phyloP scores from a whole-genome alignment of 2,329 filamentous ascomycete genomes.

The Venturia asperata region DNA sequence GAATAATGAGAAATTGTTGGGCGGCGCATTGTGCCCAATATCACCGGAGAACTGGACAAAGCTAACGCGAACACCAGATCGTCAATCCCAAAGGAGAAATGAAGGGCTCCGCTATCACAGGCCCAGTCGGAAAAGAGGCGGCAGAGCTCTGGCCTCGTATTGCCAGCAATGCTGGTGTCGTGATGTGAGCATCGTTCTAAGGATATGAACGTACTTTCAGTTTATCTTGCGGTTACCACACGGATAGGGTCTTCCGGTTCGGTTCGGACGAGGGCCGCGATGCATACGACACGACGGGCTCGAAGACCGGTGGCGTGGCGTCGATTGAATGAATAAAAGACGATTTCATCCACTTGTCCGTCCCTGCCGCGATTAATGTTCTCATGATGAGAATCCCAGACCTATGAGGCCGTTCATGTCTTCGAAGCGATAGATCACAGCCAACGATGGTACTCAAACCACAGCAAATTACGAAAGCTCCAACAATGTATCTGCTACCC shows the following conservation, averaged over 20 bases:
- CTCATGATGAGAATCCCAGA: not conserved
- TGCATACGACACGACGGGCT: not conserved
- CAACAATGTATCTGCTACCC: too few relatives aligned
- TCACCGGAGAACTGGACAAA: slow-evolving; percentile 21
- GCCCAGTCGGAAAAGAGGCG: slow-evolving; percentile 98
- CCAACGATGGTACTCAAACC: not conserved
- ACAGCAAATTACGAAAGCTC: too few relatives aligned
- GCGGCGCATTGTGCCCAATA: slow-evolving; percentile 17
- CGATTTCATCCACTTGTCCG: not conserved
- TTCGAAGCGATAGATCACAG: not conserved
- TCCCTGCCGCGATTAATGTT: not conserved
- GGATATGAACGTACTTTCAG: slow-evolving; percentile 4
- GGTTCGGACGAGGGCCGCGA: slow-evolving; percentile 4
- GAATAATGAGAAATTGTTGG: slow-evolving; percentile 10
- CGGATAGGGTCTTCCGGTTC: slow-evolving; percentile 5
- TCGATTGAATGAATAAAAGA: slow-evolving; percentile 12
- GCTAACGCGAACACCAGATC: slow-evolving; percentile 53
- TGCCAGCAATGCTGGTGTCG: slow-evolving; percentile 98
- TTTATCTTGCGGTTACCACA: slow-evolving; percentile 9
- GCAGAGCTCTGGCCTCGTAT: slow-evolving; percentile 99
- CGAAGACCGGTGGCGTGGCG: not conserved
- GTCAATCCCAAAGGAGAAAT: slow-evolving; percentile 99
- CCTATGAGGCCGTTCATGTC: not conserved
- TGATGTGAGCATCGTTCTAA: slow-evolving; percentile 68
- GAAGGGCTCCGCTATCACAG: slow-evolving; percentile 99